Base-by-base conservation (phyloP, 2,329 filamentous ascomycete genomes). In the Grosmannia huntii region DNA sequence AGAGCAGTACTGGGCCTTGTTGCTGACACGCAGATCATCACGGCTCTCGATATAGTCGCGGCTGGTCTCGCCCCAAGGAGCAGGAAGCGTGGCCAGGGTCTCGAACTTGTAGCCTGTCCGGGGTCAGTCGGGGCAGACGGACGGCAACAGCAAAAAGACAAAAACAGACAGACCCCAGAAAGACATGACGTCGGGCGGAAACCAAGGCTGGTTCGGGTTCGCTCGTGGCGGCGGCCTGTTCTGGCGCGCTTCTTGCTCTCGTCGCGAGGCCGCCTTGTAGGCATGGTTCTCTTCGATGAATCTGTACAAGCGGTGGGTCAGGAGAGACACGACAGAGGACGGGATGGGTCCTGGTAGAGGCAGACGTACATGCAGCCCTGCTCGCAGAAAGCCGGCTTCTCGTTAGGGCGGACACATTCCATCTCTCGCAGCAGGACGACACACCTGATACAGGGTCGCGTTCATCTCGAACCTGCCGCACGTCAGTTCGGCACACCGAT, bases 1-100 rank as follows among this genome's bases (percentile, higher is more conserved):
- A 3, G 91, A 96, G 73, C 94, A 99, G 75, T 97, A 97, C 68
- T 99, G 94, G 0, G 89, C 87, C 67, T 90, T 84, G 69, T 97
- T 99, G 69, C 86, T 91, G 55, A 96, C 91, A 10, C 85, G 67
- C 57, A 86, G 76, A 3, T 82, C 70, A 50, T 87, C 83, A 31
- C 94, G 83, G 58, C 73, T 75, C 68, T 96, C 91, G 62, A 99
- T 96, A 60, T 85, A 83, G 1, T 88, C 85, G 58, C 89, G 82
- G 0, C 84, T 75, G 0, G 83, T 86, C 59, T 86, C 81, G 57
- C 80, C 84, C 84, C 91, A 96, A 0, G 86, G 80, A 2, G 78
- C 73, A 2, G 89, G 85, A 4, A 97, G 73, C 2, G 94, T 85
- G 7, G 85, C 84, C 1, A 99, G 72, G 0, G 89, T 87, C 71